A percentile compares a stretch with the other conserved stretches of the same genome.
Conservation (phyloP, 2,329 filamentous ascomycete genomes). For the Aspergillus neoniger region DNA sequence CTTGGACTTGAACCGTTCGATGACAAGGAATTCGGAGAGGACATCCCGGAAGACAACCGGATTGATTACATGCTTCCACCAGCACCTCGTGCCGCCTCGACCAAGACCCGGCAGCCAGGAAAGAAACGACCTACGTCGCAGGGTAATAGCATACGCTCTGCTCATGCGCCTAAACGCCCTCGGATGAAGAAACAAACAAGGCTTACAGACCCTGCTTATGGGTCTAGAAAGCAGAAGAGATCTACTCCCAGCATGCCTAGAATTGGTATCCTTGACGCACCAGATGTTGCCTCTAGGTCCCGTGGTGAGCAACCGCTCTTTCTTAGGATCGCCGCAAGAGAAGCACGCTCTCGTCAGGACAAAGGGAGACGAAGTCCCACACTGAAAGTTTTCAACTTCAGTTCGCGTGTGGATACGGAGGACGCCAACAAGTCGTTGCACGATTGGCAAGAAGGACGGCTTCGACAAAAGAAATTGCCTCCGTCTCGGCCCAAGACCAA, state of each 20-base stretch:
- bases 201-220: constrained; percentile 37
- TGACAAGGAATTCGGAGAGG: constrained; percentile 28
- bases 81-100: constrained; percentile 24
- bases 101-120: constrained; percentile 20
- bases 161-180: constrained; percentile 24
- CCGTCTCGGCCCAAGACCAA: constrained; percentile 16
- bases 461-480: constrained; percentile 33
- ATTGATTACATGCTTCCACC: constrained; percentile 46
- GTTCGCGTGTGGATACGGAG: constrained; percentile 55
- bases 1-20: constrained; percentile 26
- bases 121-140: constrained; percentile 21
- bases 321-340: constrained; percentile 57
- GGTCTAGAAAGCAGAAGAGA: constrained; percentile 26
- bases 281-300: constrained; percentile 33
- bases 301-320: constrained; percentile 52
- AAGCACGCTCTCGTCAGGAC: constrained; percentile 51
- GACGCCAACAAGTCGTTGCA: constrained; percentile 54
- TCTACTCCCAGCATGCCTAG: constrained; percentile 26
- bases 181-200: constrained; percentile 37
- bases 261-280: constrained; percentile 56
- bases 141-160: constrained; percentile 4
- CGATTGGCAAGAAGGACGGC: constrained; percentile 54
- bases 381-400: constrained; percentile 55
- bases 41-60: constrained; percentile 45
- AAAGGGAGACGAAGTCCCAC: constrained; percentile 54